Base-by-base conservation (phyloP, 163 green algal genomes). In the Chlamydomonas reinhardtii region DNA sequence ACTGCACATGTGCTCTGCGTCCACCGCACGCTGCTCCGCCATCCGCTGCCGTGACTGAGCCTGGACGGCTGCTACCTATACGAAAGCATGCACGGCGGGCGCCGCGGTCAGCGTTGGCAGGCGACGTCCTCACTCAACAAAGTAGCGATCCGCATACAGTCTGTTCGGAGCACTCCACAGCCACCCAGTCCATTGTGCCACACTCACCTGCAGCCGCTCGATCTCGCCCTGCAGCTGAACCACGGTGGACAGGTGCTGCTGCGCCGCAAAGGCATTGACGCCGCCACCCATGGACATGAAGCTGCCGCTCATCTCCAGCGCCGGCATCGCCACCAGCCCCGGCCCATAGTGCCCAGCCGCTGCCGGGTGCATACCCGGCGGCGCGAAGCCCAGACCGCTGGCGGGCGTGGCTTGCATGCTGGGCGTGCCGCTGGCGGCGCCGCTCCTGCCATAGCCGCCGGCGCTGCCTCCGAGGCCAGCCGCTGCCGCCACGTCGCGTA, bases 1-100 rank as follows among this genome's bases (percentile, higher is more conserved):
- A 8, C n/a, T 64, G 22, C 68, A 81, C 83, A 92, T 59, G 75
- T 89, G 73, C 73, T 91, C 90, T 0, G 91, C 90, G 14, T 90
- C 77, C 14, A 74, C 62, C 0, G 88, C 82, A 31, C 89, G 88
- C 70, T 87, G 78, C 74, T 91, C 88, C 8, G 88, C 88, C 70
- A 92, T n/a, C 5, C 88, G 77, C 83, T 88, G 66, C 66, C 88
- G 82, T 3, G 82, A 86, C 59, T 88, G 81, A n/a, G 91, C 90
- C 71, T 92, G 88, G 22, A 74, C 75, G n/a, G 80, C 15, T 5
- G 56, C 54, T 2, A 86, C 70, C 80, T 86, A 70, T 86, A 70
- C 79, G 31, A 31, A 31, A 3, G 3, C 19, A 25, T 3, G 34
- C 2, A 22, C 17, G 20, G 56, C 56, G 22, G 9, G 5, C 17